Evolutionary conservation across 257 asterid species (phyloP).

Genomic region (Linaria vulgaris): DNA sequence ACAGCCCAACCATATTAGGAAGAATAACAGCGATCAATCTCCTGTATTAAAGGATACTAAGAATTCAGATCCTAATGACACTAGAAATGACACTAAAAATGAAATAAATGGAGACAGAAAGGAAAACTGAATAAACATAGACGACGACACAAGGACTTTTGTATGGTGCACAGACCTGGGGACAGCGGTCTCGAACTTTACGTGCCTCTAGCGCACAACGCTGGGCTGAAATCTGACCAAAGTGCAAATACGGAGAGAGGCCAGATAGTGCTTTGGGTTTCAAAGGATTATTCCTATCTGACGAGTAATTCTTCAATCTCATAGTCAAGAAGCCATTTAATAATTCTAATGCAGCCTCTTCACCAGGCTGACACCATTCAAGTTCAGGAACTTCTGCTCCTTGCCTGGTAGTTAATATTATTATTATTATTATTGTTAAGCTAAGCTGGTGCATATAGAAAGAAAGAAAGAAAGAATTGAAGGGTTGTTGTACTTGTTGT

Average conservation of each 20-base stretch:
- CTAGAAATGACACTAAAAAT: not conserved
- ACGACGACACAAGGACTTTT: not conserved
- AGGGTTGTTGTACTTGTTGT: no score
- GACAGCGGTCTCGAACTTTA: slow-evolving; percentile 48
- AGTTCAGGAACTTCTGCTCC: slow-evolving; percentile 98
- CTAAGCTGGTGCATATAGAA: no score
- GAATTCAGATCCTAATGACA: no score
- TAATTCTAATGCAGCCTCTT: slow-evolving; percentile 68
- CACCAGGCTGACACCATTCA: slow-evolving; percentile 96
- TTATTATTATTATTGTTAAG: no score
- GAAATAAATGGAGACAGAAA: slow-evolving; percentile 8
- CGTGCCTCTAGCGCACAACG: slow-evolving; percentile 89
- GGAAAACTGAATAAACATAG: not conserved
- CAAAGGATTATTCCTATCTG: slow-evolving; percentile 84
- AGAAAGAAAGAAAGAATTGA: no score
- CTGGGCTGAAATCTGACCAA: slow-evolving; percentile 94
- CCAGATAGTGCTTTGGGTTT: slow-evolving; percentile 86
- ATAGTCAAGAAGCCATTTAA: slow-evolving; percentile 68
- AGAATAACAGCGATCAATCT: no score
- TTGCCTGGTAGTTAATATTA: slow-evolving; percentile 64
- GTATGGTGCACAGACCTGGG: slow-evolving; percentile 64
- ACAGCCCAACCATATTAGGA: no score
- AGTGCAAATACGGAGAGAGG: slow-evolving; percentile 95
- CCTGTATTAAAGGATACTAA: no score
- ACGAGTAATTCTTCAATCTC: slow-evolving; percentile 62